Evolutionary conservation across 768 basidiomycete species (phyloP), one percentile per base, ranked within the genome.

Genomic region (Termitomyces bulborhizus): DNA sequence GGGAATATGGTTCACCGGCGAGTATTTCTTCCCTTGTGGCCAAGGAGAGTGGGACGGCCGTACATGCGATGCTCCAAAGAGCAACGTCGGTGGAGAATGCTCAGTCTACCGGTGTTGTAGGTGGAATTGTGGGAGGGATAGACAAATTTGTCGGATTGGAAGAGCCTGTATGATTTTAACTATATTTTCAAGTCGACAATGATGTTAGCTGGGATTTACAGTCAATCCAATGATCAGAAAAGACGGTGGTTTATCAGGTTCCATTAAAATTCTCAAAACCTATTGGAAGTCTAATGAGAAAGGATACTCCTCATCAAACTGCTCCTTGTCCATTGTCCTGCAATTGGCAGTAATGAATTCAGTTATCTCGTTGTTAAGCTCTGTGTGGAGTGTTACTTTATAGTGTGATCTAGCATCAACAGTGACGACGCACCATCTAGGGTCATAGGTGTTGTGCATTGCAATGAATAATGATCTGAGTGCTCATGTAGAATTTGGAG

Each of bases 1-100:
- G 76, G 58, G 73, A 82, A 31, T 67, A 83, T 57, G 78, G 87
- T 9, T 83, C 86, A 1, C 78, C 80, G 9, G 83, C 81, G 6
- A 83, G 79, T 37, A 65, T 87, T 49, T 78, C 81, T 8, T 83
- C 80, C 1, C 68, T 85, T 4, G 76, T 77, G 1, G 75, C 74
- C 31, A 70, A 71, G 48, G 77, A 79, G 63, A 80, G 79, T 0
- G 76, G 76, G 0, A 60, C 68, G 4, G 75, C 73, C 3, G 76
- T 80, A 16, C 70, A 71, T 12, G 66, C 72, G 7, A 65, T 78
- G 58, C 41, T 81, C 37, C 63, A 66, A 26, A 63, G 60, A 6
- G 50, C 37, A 11, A 50, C 37, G 11, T 40, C 5, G 42, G 67
- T 72, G 13, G 55, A 53, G 21, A 36, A 53, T 43, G 48, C 56